Evolutionary conservation across 768 basidiomycete genomes (phyloP).

Genomic region (Fibroporia radiculosa): DNA sequence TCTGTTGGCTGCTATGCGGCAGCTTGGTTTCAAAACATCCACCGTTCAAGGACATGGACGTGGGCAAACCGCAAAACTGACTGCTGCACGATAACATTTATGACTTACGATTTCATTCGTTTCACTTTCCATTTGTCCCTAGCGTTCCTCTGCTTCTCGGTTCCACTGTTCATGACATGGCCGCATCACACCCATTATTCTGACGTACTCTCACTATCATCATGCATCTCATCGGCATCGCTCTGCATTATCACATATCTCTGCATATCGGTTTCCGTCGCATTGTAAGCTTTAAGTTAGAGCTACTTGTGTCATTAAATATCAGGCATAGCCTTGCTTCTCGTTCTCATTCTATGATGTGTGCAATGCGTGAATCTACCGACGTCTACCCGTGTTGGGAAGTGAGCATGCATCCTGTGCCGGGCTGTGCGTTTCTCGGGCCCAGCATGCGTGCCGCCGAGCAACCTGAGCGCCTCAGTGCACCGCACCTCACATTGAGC

Average conservation of each 20-base stretch:
- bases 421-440: too few species aligned
- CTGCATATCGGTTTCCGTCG: constrained; percentile 13
- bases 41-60: constrained; percentile 51
- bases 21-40: constrained; percentile 86
- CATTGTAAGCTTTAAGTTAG: constrained; percentile 23
- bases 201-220: constrained; percentile 10
- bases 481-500: too few species aligned
- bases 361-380: too few species aligned
- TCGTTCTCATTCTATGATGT: too few species aligned
- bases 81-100: constrained; percentile 13
- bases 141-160: constrained; percentile 9
- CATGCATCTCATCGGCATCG: constrained; percentile 11
- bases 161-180: constrained; percentile 12
- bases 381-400: too few species aligned
- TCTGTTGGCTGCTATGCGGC: constrained; percentile 69
- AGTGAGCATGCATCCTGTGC: too few species aligned
- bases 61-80: constrained; percentile 12
- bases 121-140: constrained; percentile 5
- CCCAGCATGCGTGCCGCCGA: too few species aligned
- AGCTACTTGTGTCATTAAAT: constrained; percentile 21
- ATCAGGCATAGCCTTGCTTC: constrained; percentile 9
- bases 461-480: too few species aligned
- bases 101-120: constrained; percentile 9
- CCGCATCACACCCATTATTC: constrained; percentile 10
- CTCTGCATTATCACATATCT: constrained; percentile 15